Conservation (phyloP, 2,329 filamentous ascomycete species). For the Fusarium foetens region DNA sequence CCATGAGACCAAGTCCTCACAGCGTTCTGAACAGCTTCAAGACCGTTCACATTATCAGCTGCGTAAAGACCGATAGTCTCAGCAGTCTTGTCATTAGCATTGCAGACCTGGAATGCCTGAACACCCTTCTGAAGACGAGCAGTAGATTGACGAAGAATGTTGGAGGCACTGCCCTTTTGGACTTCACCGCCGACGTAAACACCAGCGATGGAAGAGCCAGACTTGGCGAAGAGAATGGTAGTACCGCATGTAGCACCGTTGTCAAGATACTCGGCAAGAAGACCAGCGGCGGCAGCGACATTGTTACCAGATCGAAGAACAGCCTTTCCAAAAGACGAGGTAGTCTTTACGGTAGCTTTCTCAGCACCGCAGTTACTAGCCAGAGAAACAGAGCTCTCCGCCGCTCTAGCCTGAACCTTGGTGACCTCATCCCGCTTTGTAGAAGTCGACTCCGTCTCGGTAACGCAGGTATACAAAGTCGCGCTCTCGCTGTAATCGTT, state of each 20-base stretch:
- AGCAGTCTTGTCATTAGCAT: conserved; percentile 29
- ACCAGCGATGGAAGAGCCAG: conserved; percentile 36
- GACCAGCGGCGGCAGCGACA: conserved; percentile 18
- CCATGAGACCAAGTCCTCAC: conserved; percentile 37
- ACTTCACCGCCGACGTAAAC: conserved; percentile 40
- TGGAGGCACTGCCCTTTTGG: conserved; percentile 37
- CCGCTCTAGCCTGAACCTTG: conserved; percentile 23
- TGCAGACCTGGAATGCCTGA: conserved; percentile 36
- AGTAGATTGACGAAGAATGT: conserved; percentile 20
- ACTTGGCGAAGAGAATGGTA: conserved; percentile 42
- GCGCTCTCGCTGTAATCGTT: conserved; percentile 40
- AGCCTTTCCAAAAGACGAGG: conserved; percentile 7
- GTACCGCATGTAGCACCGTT: conserved; percentile 34
- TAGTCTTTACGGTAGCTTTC: conserved; percentile 26
- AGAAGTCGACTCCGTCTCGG: not conserved
- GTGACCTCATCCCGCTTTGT: conserved; percentile 5
- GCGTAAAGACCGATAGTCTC: conserved; percentile 39
- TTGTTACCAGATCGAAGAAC: conserved; percentile 21
- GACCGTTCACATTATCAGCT: conserved; percentile 16
- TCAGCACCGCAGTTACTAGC: conserved; percentile 39
- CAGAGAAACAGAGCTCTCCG: conserved; percentile 20
- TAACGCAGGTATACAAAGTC: conserved; percentile 38
- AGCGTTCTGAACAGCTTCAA: conserved; percentile 30
- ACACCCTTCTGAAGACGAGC: conserved; percentile 27
- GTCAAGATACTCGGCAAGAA: conserved; percentile 35